These are phyloP conservation scores for Geotrichum australiense DNA, from an alignment of 1,139 yeast species.

Conservation along the genomic window DNA sequence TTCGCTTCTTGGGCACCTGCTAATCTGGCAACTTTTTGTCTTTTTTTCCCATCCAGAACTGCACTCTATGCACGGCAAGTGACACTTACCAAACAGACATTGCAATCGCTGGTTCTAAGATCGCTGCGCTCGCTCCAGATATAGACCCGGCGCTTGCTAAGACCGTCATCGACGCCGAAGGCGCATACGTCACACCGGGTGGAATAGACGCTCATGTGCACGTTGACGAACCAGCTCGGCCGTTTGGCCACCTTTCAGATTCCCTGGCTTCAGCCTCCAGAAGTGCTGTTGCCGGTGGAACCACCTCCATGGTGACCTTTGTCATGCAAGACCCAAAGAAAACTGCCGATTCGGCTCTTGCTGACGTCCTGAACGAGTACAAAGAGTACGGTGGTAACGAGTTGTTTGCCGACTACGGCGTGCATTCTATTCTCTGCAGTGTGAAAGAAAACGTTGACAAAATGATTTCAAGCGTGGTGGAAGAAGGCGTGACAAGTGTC, in stretches of 20 bases:
- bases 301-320: conserved; percentile 41
- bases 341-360: conserved; percentile 23
- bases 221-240: conserved; percentile 45
- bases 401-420: conserved; percentile 42
- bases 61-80: conserved; percentile 36
- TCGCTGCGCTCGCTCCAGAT: conserved; percentile 35
- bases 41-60: conserved; percentile 29
- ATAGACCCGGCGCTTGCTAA: conserved; percentile 27
- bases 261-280: conserved; percentile 54
- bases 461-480: conserved; percentile 21
- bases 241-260: conserved; percentile 35
- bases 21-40: no score
- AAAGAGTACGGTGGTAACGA: conserved; percentile 28
- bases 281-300: conserved; percentile 53
- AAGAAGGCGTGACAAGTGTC: conserved; percentile 41
- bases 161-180: conserved; percentile 41
- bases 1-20: no score
- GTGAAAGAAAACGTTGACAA: conserved; percentile 32
- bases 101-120: conserved; percentile 38
- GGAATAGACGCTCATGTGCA: conserved; percentile 51
- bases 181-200: conserved; percentile 43
- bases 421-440: conserved; percentile 39
- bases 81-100: conserved; percentile 37
- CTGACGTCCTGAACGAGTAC: conserved; percentile 16
- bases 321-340: conserved; percentile 38